Evolutionary conservation across 306 rosid species (phyloP).

Genomic region (Quercus glauca): DNA sequence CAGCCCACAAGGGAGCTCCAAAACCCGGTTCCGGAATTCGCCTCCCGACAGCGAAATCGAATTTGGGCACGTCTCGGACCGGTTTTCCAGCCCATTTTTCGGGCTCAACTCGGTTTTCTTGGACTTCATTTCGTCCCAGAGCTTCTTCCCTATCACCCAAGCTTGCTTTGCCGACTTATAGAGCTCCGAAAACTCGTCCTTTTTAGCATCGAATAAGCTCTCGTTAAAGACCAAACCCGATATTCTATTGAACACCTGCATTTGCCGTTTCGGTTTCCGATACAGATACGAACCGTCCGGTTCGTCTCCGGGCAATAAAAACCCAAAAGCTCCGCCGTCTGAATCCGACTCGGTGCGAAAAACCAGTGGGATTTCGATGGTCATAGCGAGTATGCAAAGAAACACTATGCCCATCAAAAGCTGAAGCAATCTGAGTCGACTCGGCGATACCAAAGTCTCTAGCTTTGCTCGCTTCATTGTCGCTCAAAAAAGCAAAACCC

Average conservation of each 20-base stretch:
- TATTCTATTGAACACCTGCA: slow-evolving; percentile 47
- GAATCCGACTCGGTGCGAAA: slow-evolving; percentile 32
- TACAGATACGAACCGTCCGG: slow-evolving; percentile 21
- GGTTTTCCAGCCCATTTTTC: slow-evolving; percentile 38
- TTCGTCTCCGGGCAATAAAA: slow-evolving; percentile 47
- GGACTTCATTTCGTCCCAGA: slow-evolving; percentile 67
- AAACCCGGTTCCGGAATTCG: slow-evolving; percentile 47
- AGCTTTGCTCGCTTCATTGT: slow-evolving; percentile 74
- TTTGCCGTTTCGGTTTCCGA: slow-evolving; percentile 31
- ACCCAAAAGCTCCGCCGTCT: slow-evolving; percentile 40
- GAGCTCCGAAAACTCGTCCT: slow-evolving; percentile 47
- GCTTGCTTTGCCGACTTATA: slow-evolving; percentile 67
- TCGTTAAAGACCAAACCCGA: slow-evolving; percentile 67
- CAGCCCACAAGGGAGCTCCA: slow-evolving; percentile 82
- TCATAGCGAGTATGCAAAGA: slow-evolving; percentile 61
- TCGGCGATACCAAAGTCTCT: slow-evolving; percentile 42
- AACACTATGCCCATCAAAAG: slow-evolving; percentile 54
- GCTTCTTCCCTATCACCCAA: slow-evolving; percentile 61
- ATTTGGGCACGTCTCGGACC: slow-evolving; percentile 58
- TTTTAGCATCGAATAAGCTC: slow-evolving; percentile 30
- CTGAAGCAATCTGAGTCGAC: slow-evolving; percentile 66
- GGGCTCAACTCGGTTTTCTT: slow-evolving; percentile 27
- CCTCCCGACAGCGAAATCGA: slow-evolving; percentile 60
- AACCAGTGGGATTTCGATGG: slow-evolving; percentile 77
- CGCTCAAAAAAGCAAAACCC: slow-evolving; percentile 3